Base-by-base conservation (phyloP, 2,329 filamentous ascomycete species). In the Furcasterigmium furcatum region DNA sequence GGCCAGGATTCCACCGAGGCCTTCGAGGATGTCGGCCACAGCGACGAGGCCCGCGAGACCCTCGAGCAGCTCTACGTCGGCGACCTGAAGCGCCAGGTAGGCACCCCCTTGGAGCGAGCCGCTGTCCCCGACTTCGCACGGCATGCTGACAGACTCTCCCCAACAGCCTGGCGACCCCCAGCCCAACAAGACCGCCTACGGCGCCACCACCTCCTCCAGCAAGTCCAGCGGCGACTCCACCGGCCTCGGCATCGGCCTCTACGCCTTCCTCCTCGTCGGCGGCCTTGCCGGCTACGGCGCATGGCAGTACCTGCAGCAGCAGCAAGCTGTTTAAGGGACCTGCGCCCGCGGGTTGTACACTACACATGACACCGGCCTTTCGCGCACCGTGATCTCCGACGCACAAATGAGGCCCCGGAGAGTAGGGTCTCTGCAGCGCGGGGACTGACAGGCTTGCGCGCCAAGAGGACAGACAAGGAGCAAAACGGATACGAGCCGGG, bases 1-100 rank as follows among this genome's bases (percentile, higher is more conserved):
- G 94, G 94, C 58, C 91, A 96, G 74, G 94, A 99, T 71, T 87
- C 88, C 61, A 96, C 92, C 59, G 94, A 97, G 74, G 92, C 94
- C 51, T 99, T 99, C 67, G 94, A 99, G 77, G 94, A 99, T 72
- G 94, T 99, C 62, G 94, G 94, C 64, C 94, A 99, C 86, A 95
- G 88, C 61, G 94, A 99, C 71, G 94, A 99, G 79, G 94, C 94
- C 56, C 87, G 94, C 56, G 92, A 97, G 76, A 92, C 95, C 56
- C 84, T 99, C 47, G 84, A 87, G 25, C 81, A 82, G 61, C 75
- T 95, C 54, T 71, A 84, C 43, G 79, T 94, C 55, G 91, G 89
- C 54, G 77, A 65, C 30, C 71, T 96, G 67, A 95, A 95, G 84
- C 82, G 89, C 68, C 66, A 80, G 77, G 89, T 95, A 79, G 61